Percentiles rank a stretch among this genome's conserved stretches.
phyloP scores from a whole-genome alignment of 106 monocot genomes.

The Triglochin maritima region DNA sequence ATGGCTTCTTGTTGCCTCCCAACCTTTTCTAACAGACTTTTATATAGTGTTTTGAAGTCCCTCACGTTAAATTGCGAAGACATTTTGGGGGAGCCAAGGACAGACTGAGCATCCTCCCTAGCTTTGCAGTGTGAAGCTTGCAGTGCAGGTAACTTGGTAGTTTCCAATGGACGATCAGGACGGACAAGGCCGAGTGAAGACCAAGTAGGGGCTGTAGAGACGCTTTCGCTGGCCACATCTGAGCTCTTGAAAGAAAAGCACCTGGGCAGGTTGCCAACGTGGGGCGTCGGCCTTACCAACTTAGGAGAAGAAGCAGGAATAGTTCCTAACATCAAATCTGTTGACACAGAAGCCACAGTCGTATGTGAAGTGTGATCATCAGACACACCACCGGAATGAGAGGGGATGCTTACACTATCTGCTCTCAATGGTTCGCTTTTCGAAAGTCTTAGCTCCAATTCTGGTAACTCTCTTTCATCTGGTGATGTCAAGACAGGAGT shows the following conservation, averaged over 20 bases:
- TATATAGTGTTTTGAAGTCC: slow-evolving; percentile 49
- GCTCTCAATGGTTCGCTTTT: slow-evolving; percentile 31
- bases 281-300: slow-evolving; percentile 2
- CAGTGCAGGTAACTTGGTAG: neutral
- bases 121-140: neutral
- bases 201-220: slow-evolving; percentile 3
- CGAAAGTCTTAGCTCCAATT: slow-evolving; percentile 25
- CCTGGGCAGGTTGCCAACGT: neutral
- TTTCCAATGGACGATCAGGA: slow-evolving; percentile 5
- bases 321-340: slow-evolving; percentile 71
- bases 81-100: slow-evolving; percentile 11
- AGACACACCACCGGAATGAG: slow-evolving; percentile 12
- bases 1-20: slow-evolving; percentile 78
- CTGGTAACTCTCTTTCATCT: slow-evolving; percentile 22
- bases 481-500: slow-evolving; percentile 17
- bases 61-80: slow-evolving; percentile 22
- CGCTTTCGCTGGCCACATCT: slow-evolving; percentile 9
- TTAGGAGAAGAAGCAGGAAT: slow-evolving; percentile 18
- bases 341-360: slow-evolving; percentile 43
- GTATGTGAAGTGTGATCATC: slow-evolving; percentile 38
- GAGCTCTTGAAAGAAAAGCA: slow-evolving; percentile 20
- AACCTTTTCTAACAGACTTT: slow-evolving; percentile 47
- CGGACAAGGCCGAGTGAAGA: slow-evolving; percentile 2
- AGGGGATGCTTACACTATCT: slow-evolving; percentile 4
- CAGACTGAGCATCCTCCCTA: slow-evolving; percentile 8